Evolutionary conservation across 805 yeast genomes (phyloP).

Genomic region (Wickerhamomyces hampshirensis): DNA sequence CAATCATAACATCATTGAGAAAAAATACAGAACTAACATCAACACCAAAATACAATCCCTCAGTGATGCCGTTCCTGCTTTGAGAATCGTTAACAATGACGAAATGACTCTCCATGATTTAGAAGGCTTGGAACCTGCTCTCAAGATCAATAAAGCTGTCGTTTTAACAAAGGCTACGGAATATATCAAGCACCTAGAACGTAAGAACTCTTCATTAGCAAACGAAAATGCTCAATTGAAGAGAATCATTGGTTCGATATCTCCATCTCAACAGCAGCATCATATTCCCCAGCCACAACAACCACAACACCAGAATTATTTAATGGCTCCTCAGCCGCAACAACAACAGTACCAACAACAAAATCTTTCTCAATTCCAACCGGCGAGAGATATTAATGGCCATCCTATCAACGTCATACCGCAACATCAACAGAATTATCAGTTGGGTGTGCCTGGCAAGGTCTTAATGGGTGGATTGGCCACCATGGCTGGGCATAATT

Average conservation of each 20-base stretch:
- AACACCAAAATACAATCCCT: conserved; percentile 65
- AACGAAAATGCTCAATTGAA: conserved; percentile 50
- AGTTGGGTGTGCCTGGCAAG: conserved; percentile 30
- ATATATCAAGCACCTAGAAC: conserved; percentile 69
- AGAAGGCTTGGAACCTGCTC: conserved; percentile 74
- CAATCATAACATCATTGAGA: conserved; percentile 77
- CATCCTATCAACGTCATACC: conserved; percentile 22
- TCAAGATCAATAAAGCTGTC: conserved; percentile 72
- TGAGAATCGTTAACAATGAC: conserved; percentile 55
- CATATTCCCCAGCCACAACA: conserved; percentile 6
- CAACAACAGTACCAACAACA: conserved; percentile 8
- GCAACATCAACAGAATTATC: conserved; percentile 16
- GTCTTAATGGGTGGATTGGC: conserved; percentile 46
- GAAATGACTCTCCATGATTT: conserved; percentile 43
- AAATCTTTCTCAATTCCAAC: conserved; percentile 17
- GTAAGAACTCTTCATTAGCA: conserved; percentile 32
- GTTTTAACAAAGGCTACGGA: conserved; percentile 76
- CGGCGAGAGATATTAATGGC: conserved; percentile 21
- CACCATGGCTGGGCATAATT: conserved; percentile 36
- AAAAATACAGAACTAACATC: conserved; percentile 74
- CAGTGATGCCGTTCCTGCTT: conserved; percentile 73
- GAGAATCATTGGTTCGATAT: conserved; percentile 8
- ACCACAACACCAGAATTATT: conserved; percentile 1
- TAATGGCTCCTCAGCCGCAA: conserved; percentile 6
- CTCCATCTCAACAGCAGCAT: conserved; percentile 9